Conservation (phyloP, 139 green algal genomes). For the Diplosphaera chodatii region DNA sequence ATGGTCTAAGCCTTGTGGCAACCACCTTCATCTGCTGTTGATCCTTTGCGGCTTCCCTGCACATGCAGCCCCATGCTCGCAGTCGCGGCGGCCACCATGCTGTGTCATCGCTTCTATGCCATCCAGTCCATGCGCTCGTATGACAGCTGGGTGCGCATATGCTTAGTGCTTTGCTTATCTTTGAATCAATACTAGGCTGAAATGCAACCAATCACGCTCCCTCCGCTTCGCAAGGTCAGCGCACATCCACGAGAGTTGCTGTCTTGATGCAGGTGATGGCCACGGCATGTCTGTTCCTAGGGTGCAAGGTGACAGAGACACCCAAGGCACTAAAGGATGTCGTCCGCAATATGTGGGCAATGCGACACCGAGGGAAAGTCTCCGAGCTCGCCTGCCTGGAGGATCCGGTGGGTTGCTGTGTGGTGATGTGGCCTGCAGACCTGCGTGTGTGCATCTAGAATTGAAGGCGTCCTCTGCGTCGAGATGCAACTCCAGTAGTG, state of each 20-base stretch:
- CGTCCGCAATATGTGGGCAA: constrained; percentile 9
- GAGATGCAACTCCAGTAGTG: too few species aligned
- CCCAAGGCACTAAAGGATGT: constrained; percentile 66
- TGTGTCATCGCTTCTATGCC: constrained; percentile 66
- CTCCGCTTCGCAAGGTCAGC: too few species aligned
- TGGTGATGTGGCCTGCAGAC: too few species aligned
- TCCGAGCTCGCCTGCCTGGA: neutral
- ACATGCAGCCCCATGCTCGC: constrained; percentile 27
- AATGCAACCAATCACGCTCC: too few species aligned
- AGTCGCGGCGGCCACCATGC: constrained; percentile 37
- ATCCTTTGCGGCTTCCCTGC: too few species aligned
- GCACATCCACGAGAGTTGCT: too few species aligned
- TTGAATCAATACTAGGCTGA: too few species aligned
- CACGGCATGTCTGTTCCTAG: constrained; percentile 79
- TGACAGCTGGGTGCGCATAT: constrained; percentile 64
- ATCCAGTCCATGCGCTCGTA: constrained; percentile 55
- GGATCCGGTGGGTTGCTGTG: neutral
- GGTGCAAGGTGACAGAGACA: constrained; percentile 77
- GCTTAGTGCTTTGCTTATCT: too few species aligned
- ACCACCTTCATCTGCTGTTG: too few species aligned
- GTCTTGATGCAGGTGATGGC: constrained; percentile 64
- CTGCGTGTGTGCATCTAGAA: too few species aligned
- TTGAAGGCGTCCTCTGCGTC: too few species aligned
- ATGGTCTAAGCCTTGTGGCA: too few species aligned
- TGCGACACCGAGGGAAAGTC: neutral